A percentile compares a stretch with the other conserved stretches of the same genome.
Conservation (phyloP, 2,329 filamentous ascomycete genomes). For the Dothideomycetes sp. region DNA sequence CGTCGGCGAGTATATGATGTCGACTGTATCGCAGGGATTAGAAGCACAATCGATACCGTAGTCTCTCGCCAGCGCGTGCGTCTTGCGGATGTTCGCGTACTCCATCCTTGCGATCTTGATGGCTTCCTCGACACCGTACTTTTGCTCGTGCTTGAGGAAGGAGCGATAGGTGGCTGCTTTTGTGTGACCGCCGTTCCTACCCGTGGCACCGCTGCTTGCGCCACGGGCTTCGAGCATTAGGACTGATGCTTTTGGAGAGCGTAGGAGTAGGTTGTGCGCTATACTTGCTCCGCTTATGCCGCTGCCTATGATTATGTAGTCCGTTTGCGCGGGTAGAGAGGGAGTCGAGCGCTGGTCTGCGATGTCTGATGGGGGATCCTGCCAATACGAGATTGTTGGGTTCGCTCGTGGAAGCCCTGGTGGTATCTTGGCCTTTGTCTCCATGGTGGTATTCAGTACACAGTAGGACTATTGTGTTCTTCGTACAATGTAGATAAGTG, state of each 20-base stretch:
- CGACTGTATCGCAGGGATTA: slow-evolving; percentile 41
- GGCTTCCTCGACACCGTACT: slow-evolving; percentile 39
- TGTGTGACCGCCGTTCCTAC: slow-evolving; percentile 36
- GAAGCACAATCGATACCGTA: slow-evolving; percentile 42
- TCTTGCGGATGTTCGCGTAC: slow-evolving; percentile 37
- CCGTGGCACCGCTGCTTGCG: slow-evolving; percentile 29
- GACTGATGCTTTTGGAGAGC: slow-evolving; percentile 13
- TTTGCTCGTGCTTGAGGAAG: slow-evolving; percentile 36
- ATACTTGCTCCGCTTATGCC: slow-evolving; percentile 29
- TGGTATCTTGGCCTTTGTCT: slow-evolving; percentile 9
- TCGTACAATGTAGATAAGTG: too few relatives aligned
- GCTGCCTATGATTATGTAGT: slow-evolving; percentile 27
- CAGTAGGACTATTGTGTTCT: too few relatives aligned
- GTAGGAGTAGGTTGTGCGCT: slow-evolving; percentile 23
- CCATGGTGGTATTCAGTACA: too few relatives aligned
- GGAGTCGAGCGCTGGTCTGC: slow-evolving; percentile 20
- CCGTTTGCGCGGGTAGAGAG: slow-evolving; percentile 15
- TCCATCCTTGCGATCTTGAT: slow-evolving; percentile 30
- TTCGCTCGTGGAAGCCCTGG: slow-evolving; percentile 19
- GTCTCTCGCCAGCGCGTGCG: slow-evolving; percentile 41
- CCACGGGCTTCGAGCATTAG: slow-evolving; percentile 29
- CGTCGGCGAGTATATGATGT: slow-evolving; percentile 43
- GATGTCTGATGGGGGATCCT: slow-evolving; percentile 25
- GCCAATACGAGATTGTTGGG: slow-evolving; percentile 31
- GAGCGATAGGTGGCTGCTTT: slow-evolving; percentile 40